Evolutionary conservation across 1,284 basidiomycete species (phyloP).

Genomic region (Heliocybe sulcata): DNA sequence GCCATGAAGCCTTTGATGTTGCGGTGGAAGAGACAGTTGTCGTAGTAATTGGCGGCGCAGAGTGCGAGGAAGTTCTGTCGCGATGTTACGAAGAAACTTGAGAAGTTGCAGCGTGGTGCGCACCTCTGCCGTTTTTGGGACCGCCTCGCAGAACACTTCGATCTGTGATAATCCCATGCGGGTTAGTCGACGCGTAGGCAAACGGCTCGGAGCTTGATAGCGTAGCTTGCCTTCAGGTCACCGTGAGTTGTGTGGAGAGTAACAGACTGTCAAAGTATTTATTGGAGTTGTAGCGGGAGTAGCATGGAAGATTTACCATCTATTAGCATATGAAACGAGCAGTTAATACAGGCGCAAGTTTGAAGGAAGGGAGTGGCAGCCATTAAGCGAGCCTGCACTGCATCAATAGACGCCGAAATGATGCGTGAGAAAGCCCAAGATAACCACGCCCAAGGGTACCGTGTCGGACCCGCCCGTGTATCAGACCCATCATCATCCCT

Average conservation of each 20-base stretch:
- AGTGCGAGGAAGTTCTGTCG: slow-evolving; percentile 89
- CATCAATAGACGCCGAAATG: too few relatives aligned
- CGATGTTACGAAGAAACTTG: neutral
- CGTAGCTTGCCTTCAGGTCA: slow-evolving; percentile 77
- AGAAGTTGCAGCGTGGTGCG: slow-evolving; percentile 2
- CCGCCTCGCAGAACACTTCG: slow-evolving; percentile 95
- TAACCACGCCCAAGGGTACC: too few relatives aligned
- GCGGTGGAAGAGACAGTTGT: slow-evolving; percentile 85
- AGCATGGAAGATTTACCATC: slow-evolving; percentile 1
- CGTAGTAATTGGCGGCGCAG: slow-evolving; percentile 86
- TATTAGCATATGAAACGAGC: neutral
- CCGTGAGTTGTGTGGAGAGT: slow-evolving; percentile 92
- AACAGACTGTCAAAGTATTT: slow-evolving; percentile 65
- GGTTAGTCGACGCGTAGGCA: slow-evolving; percentile 2
- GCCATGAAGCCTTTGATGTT: slow-evolving; percentile 97
- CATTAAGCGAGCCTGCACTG: too few relatives aligned
- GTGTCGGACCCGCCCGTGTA: too few relatives aligned
- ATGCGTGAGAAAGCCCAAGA: too few relatives aligned
- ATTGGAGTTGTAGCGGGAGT: slow-evolving; percentile 1
- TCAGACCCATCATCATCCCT: too few relatives aligned
- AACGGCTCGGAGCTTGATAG: slow-evolving; percentile 2
- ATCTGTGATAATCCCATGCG: slow-evolving; percentile 44
- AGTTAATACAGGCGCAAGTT: too few relatives aligned
- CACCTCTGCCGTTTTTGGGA: slow-evolving; percentile 91
- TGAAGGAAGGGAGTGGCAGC: too few relatives aligned